These are phyloP conservation scores for Cercophora newfieldiana DNA, from an alignment of 495 filamentous ascomycete genomes.

Conservation along the genomic window DNA sequence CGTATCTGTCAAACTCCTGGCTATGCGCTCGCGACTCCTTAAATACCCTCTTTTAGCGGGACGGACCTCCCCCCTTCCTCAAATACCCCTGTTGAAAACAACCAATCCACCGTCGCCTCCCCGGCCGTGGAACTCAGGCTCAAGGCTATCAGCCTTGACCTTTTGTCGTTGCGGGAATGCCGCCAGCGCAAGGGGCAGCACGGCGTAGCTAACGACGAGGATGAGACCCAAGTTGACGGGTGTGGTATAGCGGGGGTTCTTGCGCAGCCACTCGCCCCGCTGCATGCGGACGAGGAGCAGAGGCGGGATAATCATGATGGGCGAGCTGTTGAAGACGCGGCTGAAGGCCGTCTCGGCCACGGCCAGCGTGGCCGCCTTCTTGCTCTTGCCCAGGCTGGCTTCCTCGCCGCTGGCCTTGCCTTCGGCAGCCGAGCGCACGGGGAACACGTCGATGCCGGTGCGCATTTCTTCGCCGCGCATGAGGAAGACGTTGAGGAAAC, in stretches of 20 bases:
- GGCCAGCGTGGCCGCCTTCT: slow-evolving; percentile 81
- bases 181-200: slow-evolving; percentile 80
- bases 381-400: slow-evolving; percentile 75
- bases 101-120: slow-evolving; percentile 76
- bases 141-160: slow-evolving; percentile 68
- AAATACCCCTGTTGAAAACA: slow-evolving; percentile 91
- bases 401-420: slow-evolving; percentile 59
- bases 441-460: slow-evolving; percentile 92
- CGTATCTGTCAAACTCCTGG: slow-evolving; percentile 14
- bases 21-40: slow-evolving; percentile 12
- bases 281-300: slow-evolving; percentile 81
- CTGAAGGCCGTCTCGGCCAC: slow-evolving; percentile 89
- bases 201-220: slow-evolving; percentile 75
- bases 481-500: slow-evolving; percentile 90
- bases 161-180: slow-evolving; percentile 90
- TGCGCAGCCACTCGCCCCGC: slow-evolving; percentile 70
- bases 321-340: slow-evolving; percentile 87
- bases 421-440: slow-evolving; percentile 58
- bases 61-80: neutral
- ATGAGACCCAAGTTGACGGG: slow-evolving; percentile 86
- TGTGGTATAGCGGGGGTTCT: slow-evolving; percentile 66
- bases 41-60: neutral
- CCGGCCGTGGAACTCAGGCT: slow-evolving; percentile 76
- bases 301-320: slow-evolving; percentile 94
- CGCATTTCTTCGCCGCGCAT: slow-evolving; percentile 97